Percentiles rank a stretch among this genome's conserved stretches.
These are phyloP conservation scores for Schrenkiella parvula DNA, from an alignment of 345 rosid genomes.

Conservation along the genomic window DNA sequence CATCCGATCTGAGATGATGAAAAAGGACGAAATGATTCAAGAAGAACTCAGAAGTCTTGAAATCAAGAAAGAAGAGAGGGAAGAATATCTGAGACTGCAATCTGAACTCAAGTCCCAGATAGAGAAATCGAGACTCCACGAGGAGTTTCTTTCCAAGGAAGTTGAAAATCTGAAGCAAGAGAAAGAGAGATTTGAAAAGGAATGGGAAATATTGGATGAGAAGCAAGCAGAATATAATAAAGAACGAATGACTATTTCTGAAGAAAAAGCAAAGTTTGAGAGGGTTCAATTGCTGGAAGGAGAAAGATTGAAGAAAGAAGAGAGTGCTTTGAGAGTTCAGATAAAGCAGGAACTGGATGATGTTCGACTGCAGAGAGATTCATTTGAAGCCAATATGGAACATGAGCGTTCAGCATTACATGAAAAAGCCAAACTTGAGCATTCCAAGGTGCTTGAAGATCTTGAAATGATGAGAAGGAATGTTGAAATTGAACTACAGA, in stretches of 20 bases:
- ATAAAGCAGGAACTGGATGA: slow-evolving; percentile 51
- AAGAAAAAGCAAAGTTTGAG: slow-evolving; percentile 51
- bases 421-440: slow-evolving; percentile 50
- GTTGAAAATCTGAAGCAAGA: slow-evolving; percentile 64
- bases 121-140: slow-evolving; percentile 51
- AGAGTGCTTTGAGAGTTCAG: slow-evolving; percentile 44
- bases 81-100: slow-evolving; percentile 55
- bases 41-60: slow-evolving; percentile 54
- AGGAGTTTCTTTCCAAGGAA: slow-evolving; percentile 67
- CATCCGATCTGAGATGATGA: slow-evolving; percentile 51
- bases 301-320: slow-evolving; percentile 59
- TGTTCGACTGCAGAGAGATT: slow-evolving; percentile 58
- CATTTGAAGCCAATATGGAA: slow-evolving; percentile 57
- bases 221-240: slow-evolving; percentile 48
- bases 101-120: slow-evolving; percentile 66
- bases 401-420: slow-evolving; percentile 52
- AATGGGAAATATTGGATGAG: slow-evolving; percentile 78
- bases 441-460: slow-evolving; percentile 51
- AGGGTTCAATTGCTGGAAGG: slow-evolving; percentile 43
- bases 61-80: slow-evolving; percentile 57
- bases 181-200: slow-evolving; percentile 70
- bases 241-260: slow-evolving; percentile 40
- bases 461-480: slow-evolving; percentile 54
- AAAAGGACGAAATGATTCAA: slow-evolving; percentile 46
- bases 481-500: slow-evolving; percentile 41